Conservation (phyloP, 1,284 basidiomycete species). For the Ganoderma lingzhi region DNA sequence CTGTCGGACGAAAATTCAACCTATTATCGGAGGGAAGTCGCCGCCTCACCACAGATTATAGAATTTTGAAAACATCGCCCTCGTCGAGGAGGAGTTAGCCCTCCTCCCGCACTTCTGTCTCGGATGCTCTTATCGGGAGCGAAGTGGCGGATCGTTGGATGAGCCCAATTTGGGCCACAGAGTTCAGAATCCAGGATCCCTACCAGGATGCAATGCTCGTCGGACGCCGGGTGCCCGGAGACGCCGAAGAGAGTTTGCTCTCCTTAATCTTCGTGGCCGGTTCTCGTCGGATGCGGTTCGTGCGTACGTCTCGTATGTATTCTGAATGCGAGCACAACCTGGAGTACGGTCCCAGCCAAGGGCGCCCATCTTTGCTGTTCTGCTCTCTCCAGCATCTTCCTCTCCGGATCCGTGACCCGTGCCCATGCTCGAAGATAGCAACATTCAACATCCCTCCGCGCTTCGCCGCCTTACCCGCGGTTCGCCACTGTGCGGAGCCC, state of each 20-base stretch:
- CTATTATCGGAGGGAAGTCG: neutral
- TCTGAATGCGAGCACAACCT: neutral
- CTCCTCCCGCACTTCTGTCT: conserved; percentile 7
- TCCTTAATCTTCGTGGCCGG: neutral
- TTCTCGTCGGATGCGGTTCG: conserved; percentile 2
- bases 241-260: conserved; percentile 6
- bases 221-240: neutral
- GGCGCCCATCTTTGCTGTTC: no score
- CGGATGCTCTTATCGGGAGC: conserved; percentile 8
- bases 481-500: conserved; percentile 14
- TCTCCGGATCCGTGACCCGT: no score
- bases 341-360: no score
- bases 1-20: neutral
- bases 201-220: neutral
- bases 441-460: conserved; percentile 8
- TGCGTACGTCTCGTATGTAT: neutral
- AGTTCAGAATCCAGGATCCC: conserved; percentile 4
- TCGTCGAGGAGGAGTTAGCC: conserved; percentile 19
- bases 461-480: conserved; percentile 31
- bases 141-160: no score
- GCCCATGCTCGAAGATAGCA: neutral
- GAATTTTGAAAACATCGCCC: conserved; percentile 16
- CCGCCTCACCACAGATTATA: neutral
- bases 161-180: conserved; percentile 19
- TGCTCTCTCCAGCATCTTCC: no score